Evolutionary conservation across 2,329 filamentous ascomycete species (phyloP).

Genomic region (Pestalotiopsis fici): DNA sequence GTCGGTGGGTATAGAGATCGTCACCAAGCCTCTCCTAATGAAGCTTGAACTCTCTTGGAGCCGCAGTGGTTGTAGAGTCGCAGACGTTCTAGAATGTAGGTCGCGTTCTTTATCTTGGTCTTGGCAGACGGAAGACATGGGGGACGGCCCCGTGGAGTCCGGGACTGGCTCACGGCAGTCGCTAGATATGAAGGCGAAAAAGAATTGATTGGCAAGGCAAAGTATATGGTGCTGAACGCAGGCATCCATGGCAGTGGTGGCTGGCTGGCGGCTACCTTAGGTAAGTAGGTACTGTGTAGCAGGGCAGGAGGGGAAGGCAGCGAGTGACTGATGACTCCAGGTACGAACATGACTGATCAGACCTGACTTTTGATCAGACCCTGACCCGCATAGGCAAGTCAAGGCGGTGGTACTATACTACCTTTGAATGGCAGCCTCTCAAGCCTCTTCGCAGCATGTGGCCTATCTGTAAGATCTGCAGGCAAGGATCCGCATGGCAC

Average conservation of each 20-base stretch:
- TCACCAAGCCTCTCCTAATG: neutral
- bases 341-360: too few relatives aligned
- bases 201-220: neutral
- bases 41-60: neutral
- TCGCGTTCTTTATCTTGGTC: neutral
- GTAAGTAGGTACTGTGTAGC: neutral
- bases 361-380: too few relatives aligned
- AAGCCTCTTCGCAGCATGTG: neutral
- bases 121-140: neutral
- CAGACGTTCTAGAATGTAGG: neutral
- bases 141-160: neutral
- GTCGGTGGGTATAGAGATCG: neutral
- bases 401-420: neutral
- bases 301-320: too few relatives aligned
- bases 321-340: too few relatives aligned
- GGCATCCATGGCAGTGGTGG: neutral
- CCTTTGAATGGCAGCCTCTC: neutral
- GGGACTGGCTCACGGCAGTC: neutral
- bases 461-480: neutral
- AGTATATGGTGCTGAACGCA: neutral
- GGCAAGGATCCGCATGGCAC: neutral
- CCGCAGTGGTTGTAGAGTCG: neutral
- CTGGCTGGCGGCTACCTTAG: neutral
- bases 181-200: neutral
- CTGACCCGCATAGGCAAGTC: neutral